Percentiles rank a stretch among this genome's conserved stretches.
phyloP scores from a whole-genome alignment of 371 early-diverging fungal species.

The Mortierella sp. region DNA sequence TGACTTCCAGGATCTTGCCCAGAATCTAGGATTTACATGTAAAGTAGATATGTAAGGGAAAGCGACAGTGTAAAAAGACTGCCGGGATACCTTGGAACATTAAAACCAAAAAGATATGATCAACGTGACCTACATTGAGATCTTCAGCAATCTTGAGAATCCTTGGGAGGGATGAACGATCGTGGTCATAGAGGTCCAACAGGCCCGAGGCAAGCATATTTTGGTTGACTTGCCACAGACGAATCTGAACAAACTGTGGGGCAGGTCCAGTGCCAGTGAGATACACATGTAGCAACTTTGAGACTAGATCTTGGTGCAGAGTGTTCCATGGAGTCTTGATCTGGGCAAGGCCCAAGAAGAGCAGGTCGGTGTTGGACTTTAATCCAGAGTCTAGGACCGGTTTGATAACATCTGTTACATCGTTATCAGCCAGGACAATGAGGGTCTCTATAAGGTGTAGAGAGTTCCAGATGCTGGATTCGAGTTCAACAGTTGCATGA shows the following conservation, averaged over 20 bases:
- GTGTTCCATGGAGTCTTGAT: conserved; percentile 66
- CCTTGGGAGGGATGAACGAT: conserved; percentile 75
- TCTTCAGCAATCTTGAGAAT: conserved; percentile 88
- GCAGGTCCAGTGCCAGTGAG: conserved; percentile 71
- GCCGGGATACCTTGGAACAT: neutral
- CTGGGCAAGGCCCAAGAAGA: conserved; percentile 82
- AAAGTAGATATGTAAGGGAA: neutral
- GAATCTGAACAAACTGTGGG: conserved; percentile 75
- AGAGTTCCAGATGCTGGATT: conserved; percentile 76
- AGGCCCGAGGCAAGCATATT: conserved; percentile 71
- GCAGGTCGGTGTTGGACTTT: conserved; percentile 79
- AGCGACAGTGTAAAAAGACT: neutral
- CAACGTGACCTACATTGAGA: conserved; percentile 66
- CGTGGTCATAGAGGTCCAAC: conserved; percentile 78
- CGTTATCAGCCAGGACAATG: conserved; percentile 69
- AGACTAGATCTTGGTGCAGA: conserved; percentile 75
- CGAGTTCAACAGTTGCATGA: conserved; percentile 58
- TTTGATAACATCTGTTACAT: conserved; percentile 72
- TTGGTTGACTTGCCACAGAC: conserved; percentile 79
- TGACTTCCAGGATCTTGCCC: conserved; percentile 75
- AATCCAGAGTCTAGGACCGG: conserved; percentile 71
- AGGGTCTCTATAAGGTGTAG: conserved; percentile 81
- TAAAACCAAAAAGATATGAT: neutral
- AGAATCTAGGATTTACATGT: conserved; percentile 55
- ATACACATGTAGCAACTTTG: conserved; percentile 71